Percentiles rank a stretch among this genome's conserved stretches.
phyloP scores from a whole-genome alignment of 1,139 yeast genomes.

The Zygoascus sp. region DNA sequence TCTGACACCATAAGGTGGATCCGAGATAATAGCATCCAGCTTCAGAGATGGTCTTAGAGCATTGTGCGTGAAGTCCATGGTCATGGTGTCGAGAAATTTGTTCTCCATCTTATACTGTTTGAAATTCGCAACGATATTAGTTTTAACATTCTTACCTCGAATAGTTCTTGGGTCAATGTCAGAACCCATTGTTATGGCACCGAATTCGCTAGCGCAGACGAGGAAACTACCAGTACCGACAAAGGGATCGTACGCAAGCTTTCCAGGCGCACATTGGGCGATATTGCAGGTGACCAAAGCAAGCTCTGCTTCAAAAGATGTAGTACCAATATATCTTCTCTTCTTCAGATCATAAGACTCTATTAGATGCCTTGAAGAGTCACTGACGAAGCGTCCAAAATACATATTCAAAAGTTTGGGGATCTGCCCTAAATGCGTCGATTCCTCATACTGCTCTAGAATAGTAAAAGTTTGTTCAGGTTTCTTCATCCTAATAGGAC shows the following conservation, averaged over 20 bases:
- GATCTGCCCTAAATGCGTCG: slow-evolving; percentile 49
- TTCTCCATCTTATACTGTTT: slow-evolving; percentile 60
- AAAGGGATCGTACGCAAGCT: slow-evolving; percentile 86
- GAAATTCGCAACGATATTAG: slow-evolving; percentile 61
- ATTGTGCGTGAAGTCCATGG: slow-evolving; percentile 94
- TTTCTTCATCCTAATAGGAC: slow-evolving; percentile 70
- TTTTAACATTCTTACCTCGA: slow-evolving; percentile 54
- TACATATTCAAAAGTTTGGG: slow-evolving; percentile 53
- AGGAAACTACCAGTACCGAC: slow-evolving; percentile 95
- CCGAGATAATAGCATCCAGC: slow-evolving; percentile 84
- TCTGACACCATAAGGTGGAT: slow-evolving; percentile 97
- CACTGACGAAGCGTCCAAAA: slow-evolving; percentile 71
- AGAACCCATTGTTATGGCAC: slow-evolving; percentile 78
- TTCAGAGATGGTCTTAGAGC: slow-evolving; percentile 60
- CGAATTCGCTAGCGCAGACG: slow-evolving; percentile 82
- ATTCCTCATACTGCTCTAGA: slow-evolving; percentile 60
- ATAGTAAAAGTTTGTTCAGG: slow-evolving; percentile 73
- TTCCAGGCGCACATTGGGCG: slow-evolving; percentile 64
- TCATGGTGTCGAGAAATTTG: slow-evolving; percentile 66
- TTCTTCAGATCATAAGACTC: slow-evolving; percentile 79
- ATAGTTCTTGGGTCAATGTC: slow-evolving; percentile 88
- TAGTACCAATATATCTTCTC: slow-evolving; percentile 88
- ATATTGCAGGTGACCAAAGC: slow-evolving; percentile 82
- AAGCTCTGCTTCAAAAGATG: slow-evolving; percentile 80
- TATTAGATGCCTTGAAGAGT: slow-evolving; percentile 63